phyloP scores from a whole-genome alignment of 495 filamentous ascomycete species.

The Penicillium waksmanii region DNA sequence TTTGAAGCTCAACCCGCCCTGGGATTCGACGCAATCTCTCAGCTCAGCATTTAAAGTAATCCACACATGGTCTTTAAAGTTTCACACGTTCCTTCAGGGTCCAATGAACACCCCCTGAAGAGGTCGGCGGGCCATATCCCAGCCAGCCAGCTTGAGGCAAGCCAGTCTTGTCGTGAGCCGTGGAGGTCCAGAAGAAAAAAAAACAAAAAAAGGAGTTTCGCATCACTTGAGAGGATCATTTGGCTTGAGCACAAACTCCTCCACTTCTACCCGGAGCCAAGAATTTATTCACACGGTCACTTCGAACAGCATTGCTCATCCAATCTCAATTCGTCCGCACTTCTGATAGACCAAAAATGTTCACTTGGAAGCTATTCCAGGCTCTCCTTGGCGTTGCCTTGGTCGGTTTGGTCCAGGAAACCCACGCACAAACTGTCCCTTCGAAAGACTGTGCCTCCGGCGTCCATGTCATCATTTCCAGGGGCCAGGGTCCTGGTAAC shows the following conservation, averaged over 20 bases:
- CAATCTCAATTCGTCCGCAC: too few species aligned
- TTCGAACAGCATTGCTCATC: too few species aligned
- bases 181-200: not conserved
- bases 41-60: not conserved
- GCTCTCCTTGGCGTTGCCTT: not conserved
- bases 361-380: not conserved
- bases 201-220: constrained; percentile 6
- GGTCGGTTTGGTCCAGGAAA: constrained; percentile 1
- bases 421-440: constrained; percentile 16
- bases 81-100: not conserved
- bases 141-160: constrained; percentile 2
- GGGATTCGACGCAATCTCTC: not conserved
- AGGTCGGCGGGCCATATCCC: not conserved
- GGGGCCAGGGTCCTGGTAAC: constrained; percentile 27
- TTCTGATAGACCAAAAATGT: not conserved
- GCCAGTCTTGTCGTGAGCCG: not conserved
- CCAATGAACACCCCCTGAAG: not conserved
- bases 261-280: constrained; percentile 1
- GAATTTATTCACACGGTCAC: too few species aligned
- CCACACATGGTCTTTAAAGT: not conserved
- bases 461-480: constrained; percentile 28
- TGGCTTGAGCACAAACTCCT: not conserved
- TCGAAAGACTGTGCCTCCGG: constrained; percentile 20
- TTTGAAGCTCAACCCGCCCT: too few species aligned
- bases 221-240: not conserved